These are phyloP conservation scores for Auricularia heimuer DNA, from an alignment of 768 basidiomycete genomes.

Conservation along the genomic window DNA sequence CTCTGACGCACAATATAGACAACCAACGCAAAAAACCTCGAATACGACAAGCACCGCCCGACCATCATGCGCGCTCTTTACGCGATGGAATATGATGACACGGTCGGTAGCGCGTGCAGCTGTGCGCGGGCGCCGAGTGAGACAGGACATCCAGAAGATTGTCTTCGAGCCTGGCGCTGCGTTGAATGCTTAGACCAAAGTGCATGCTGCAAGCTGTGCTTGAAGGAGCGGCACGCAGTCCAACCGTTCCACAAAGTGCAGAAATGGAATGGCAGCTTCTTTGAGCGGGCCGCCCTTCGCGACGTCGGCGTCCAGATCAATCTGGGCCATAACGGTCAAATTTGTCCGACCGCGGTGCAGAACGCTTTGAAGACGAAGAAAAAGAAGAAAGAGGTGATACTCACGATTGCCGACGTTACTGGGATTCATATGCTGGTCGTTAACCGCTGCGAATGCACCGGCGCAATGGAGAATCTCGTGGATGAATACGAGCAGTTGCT, in stretches of 20 bases:
- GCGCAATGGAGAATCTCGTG: not conserved
- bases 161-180: not conserved
- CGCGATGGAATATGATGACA: not conserved
- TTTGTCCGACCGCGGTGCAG: not conserved
- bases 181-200: not conserved
- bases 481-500: not conserved
- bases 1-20: not conserved
- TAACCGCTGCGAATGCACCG: not conserved
- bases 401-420: not conserved
- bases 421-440: not conserved
- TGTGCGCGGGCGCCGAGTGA: not conserved
- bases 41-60: not conserved
- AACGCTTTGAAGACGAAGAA: not conserved
- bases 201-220: not conserved
- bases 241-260: not conserved
- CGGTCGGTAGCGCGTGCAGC: not conserved
- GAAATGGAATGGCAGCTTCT: not conserved
- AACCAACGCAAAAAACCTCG: not conserved
- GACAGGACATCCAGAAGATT: too few relatives aligned
- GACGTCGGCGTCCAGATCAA: not conserved
- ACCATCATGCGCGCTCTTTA: not conserved
- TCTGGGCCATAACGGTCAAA: not conserved
- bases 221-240: not conserved
- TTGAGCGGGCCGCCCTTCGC: not conserved
- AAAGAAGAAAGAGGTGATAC: too few relatives aligned